A percentile compares a stretch with the other conserved stretches of the same genome.
Evolutionary conservation across 2,329 filamentous ascomycete genomes (phyloP).

Genomic region (Cladophialophora exuberans): DNA sequence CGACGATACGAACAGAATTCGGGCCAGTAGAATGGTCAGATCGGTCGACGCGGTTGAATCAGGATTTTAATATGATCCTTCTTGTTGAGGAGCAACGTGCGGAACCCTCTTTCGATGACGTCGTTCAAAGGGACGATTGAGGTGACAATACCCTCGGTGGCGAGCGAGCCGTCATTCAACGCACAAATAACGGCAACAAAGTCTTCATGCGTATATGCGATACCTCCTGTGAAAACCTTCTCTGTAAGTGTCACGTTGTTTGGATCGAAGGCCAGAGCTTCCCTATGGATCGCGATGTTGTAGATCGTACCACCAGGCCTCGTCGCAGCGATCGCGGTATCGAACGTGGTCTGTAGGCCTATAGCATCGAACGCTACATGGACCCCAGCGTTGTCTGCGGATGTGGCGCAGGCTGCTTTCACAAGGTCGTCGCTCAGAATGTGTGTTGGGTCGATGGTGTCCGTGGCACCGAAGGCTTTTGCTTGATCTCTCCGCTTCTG

Average conservation of each 20-base stretch:
- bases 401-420: not conserved
- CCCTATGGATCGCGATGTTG: slow-evolving; percentile 56
- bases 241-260: slow-evolving; percentile 1
- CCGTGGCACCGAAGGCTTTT: slow-evolving; percentile 53
- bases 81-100: slow-evolving; percentile 5
- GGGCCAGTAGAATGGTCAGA: too few relatives aligned
- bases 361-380: slow-evolving; percentile 57
- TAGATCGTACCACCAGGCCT: slow-evolving; percentile 54
- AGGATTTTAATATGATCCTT: slow-evolving; percentile 9
- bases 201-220: slow-evolving; percentile 6
- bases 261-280: slow-evolving; percentile 2
- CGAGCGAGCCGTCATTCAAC: not conserved
- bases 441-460: slow-evolving; percentile 50
- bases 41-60: too few relatives aligned
- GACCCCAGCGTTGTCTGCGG: slow-evolving; percentile 39
- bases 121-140: slow-evolving; percentile 6
- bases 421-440: not conserved
- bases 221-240: slow-evolving; percentile 1
- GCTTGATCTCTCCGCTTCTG: slow-evolving; percentile 50
- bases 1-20: too few relatives aligned
- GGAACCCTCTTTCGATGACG: slow-evolving; percentile 4
- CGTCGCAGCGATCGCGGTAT: slow-evolving; percentile 51
- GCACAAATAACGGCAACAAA: not conserved
- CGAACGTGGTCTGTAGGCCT: slow-evolving; percentile 54
- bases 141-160: slow-evolving; percentile 3